These are phyloP conservation scores for Epichloe amarillans DNA, from an alignment of 2,329 filamentous ascomycete species.

Conservation along the genomic window DNA sequence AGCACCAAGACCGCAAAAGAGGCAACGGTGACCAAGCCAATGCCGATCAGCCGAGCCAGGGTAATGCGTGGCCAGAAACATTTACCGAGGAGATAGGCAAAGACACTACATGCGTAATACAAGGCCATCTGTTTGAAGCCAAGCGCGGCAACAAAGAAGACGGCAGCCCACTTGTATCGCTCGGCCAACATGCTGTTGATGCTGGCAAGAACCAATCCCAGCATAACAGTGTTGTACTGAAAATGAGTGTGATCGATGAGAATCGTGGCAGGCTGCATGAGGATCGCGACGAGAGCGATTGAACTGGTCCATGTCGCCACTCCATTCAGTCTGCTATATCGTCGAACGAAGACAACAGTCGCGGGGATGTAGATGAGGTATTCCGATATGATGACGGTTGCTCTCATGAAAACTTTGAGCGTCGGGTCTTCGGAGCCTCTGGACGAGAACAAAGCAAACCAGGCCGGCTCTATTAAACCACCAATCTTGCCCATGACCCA, in stretches of 20 bases:
- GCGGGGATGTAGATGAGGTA: constrained; percentile 84
- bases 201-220: constrained; percentile 75
- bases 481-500: constrained; percentile 89
- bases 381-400: constrained; percentile 80
- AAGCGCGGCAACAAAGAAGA: constrained; percentile 89
- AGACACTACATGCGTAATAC: constrained; percentile 89
- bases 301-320: constrained; percentile 73
- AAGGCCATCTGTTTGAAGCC: constrained; percentile 99
- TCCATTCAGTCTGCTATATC: constrained; percentile 62
- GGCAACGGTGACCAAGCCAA: constrained; percentile 57
- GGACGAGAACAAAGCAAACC: constrained; percentile 78
- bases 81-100: constrained; percentile 78
- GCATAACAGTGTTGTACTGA: constrained; percentile 98
- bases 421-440: constrained; percentile 65
- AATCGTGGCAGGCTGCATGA: constrained; percentile 84
- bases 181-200: constrained; percentile 82
- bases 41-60: constrained; percentile 54
- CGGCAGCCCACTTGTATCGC: constrained; percentile 72
- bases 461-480: constrained; percentile 60
- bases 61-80: constrained; percentile 67
- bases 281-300: constrained; percentile 74
- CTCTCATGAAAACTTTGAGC: constrained; percentile 92
- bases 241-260: constrained; percentile 93
- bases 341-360: constrained; percentile 69
- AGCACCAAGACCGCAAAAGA: constrained; percentile 65